Conservation (phyloP, 495 filamentous ascomycete species). For the Trichoderma parareesei region DNA sequence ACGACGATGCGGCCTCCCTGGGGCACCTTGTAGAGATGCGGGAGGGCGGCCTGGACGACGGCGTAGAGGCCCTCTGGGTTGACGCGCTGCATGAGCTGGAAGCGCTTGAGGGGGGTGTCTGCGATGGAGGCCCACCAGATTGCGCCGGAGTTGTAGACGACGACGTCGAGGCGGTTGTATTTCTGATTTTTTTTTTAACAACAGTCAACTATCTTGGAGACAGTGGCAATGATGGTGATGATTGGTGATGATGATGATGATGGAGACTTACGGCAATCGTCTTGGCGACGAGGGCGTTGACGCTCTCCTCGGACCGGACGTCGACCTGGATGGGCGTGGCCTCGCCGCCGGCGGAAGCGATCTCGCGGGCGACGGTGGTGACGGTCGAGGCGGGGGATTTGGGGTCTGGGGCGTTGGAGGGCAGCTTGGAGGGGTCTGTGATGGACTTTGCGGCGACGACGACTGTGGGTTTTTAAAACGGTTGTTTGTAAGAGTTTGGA, state of each 20-base stretch:
- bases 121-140: slow-evolving; percentile 79
- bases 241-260: slow-evolving; percentile 6
- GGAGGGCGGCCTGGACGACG: slow-evolving; percentile 56
- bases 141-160: slow-evolving; percentile 79
- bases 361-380: slow-evolving; percentile 75
- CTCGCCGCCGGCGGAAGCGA: slow-evolving; percentile 53
- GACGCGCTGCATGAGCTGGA: slow-evolving; percentile 73
- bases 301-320: slow-evolving; percentile 53
- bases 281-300: slow-evolving; percentile 51
- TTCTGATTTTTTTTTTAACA: slow-evolving; percentile 18
- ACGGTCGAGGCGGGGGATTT: slow-evolving; percentile 74
- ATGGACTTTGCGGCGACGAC: slow-evolving; percentile 75
- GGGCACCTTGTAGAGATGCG: slow-evolving; percentile 33
- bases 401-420: slow-evolving; percentile 72
- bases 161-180: slow-evolving; percentile 60
- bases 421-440: slow-evolving; percentile 47
- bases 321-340: slow-evolving; percentile 65
- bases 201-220: not conserved
- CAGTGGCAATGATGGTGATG: not conserved
- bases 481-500: slow-evolving; percentile 9
- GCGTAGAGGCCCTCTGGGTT: slow-evolving; percentile 72
- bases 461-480: slow-evolving; percentile 39
- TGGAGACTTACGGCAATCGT: slow-evolving; percentile 42
- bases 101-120: slow-evolving; percentile 67
- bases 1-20: slow-evolving; percentile 60